phyloP scores from a whole-genome alignment of 345 rosid genomes.

The Syzygium aqueum region DNA sequence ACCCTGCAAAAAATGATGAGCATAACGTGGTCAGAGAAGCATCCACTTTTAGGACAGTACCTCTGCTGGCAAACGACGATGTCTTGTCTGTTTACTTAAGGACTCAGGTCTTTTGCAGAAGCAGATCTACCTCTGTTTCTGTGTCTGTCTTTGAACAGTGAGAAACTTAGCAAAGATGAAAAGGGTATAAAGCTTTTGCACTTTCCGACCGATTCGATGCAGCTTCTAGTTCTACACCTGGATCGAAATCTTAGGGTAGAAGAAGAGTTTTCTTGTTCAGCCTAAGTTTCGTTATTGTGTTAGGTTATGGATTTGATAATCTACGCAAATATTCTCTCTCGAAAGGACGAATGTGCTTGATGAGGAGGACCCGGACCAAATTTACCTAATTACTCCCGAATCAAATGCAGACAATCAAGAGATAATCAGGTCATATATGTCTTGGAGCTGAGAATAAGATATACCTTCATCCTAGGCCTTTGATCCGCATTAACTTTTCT shows the following conservation, averaged over 20 bases:
- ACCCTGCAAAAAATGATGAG: conserved; percentile 23
- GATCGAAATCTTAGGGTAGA: neutral
- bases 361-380: neutral
- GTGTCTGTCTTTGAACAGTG: neutral
- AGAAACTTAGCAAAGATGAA: neutral
- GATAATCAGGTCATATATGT: neutral
- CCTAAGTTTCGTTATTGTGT: neutral
- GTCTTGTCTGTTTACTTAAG: neutral
- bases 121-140: neutral
- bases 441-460: neutral
- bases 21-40: neutral
- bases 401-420: neutral
- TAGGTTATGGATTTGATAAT: neutral
- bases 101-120: neutral
- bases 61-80: neutral
- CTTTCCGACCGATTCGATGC: neutral
- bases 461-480: conserved; percentile 91
- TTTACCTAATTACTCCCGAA: neutral
- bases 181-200: neutral
- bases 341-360: neutral
- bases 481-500: conserved; percentile 82
- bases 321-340: neutral
- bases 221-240: neutral
- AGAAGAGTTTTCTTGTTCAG: neutral
- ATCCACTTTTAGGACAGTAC: neutral